These are phyloP conservation scores for Pseudogymnoascus sp. DNA, from an alignment of 2,329 filamentous ascomycete species.

Conservation along the genomic window DNA sequence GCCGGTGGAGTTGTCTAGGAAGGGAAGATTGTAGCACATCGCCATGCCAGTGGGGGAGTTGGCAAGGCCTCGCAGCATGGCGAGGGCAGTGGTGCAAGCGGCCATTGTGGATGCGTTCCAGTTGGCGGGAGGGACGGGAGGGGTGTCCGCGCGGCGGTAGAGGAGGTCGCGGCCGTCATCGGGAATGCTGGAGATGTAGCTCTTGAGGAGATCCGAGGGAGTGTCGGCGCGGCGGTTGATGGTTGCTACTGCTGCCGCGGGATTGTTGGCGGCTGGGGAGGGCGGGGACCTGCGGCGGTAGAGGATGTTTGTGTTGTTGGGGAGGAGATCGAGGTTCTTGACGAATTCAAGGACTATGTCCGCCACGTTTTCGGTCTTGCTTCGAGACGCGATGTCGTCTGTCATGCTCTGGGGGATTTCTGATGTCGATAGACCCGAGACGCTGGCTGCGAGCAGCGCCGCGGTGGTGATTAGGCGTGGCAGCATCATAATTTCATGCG, in stretches of 20 bases:
- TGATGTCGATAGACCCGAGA: not conserved
- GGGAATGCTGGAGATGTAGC: not conserved
- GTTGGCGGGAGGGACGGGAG: not conserved
- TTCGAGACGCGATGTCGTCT: not conserved
- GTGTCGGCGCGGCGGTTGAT: not conserved
- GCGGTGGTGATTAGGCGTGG: constrained; percentile 5
- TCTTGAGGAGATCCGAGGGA: not conserved
- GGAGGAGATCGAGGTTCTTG: constrained; percentile 1
- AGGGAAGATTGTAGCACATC: constrained; percentile 74
- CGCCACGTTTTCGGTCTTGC: not conserved
- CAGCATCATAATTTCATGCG: not conserved
- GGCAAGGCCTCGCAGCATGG: constrained; percentile 42
- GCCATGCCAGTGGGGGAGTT: constrained; percentile 69
- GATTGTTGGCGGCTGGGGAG: not conserved
- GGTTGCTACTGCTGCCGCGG: not conserved
- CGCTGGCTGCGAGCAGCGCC: not conserved
- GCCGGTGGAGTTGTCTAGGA: constrained; percentile 57
- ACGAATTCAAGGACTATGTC: not conserved
- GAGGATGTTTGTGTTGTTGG: not conserved
- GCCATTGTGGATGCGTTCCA: constrained; percentile 48
- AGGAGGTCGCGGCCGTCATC: not conserved
- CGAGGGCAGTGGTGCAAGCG: constrained; percentile 52
- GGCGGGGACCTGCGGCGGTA: not conserved
- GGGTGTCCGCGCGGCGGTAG: not conserved
- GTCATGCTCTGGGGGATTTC: not conserved